Evolutionary conservation across 2,329 filamentous ascomycete species (phyloP), one percentile per base, ranked within the genome.

Genomic region (Bisporella sp.): DNA sequence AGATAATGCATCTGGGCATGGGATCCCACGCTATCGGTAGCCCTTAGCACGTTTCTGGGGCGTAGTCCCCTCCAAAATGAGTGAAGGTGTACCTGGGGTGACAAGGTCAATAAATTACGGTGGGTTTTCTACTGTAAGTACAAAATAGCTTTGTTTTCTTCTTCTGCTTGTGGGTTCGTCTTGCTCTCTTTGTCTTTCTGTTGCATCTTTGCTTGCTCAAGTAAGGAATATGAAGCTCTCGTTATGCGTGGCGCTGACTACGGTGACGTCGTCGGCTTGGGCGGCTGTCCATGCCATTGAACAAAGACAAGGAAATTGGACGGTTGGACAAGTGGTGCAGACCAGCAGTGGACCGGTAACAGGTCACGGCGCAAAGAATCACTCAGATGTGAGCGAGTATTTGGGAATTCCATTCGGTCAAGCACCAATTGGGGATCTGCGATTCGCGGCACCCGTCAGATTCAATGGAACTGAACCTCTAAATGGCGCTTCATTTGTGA

Each of bases 371-470:
- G 59, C 55, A 7, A 51, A 45, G 4, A 54, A 51, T 31, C 42
- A 51, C 2, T 49, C 59, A 3, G 51, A 54, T 2, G 7, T 29
- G 11, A 31, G 12, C 30, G 54, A 49, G 37, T 71, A 70, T 48
- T 57, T 68, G 6, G 64, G 65, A 6, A 64, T 71, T 42, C 66
- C 63, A 5, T 69, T 70, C 53, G 67, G 65, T 1, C 54, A 62
- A 13, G 62, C 65, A 5, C 66, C 68, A 29, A 52, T 61, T n/a
- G 68, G 64, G 1, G 59, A 67, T 43, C 31, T 41, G 6, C 5
- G 31, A n/a, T 30, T 41, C 31, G 29, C 7, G 6, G 12, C 29
- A n/a, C 28, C 9, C 6, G 59, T 41, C 28, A 33, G 13, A 28
- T 40, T 43, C 41, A 43, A 43, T 43, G 41, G 41, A 8, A 43